Base-by-base conservation (phyloP, 768 basidiomycete species). In the Tremella yokohamensis region DNA sequence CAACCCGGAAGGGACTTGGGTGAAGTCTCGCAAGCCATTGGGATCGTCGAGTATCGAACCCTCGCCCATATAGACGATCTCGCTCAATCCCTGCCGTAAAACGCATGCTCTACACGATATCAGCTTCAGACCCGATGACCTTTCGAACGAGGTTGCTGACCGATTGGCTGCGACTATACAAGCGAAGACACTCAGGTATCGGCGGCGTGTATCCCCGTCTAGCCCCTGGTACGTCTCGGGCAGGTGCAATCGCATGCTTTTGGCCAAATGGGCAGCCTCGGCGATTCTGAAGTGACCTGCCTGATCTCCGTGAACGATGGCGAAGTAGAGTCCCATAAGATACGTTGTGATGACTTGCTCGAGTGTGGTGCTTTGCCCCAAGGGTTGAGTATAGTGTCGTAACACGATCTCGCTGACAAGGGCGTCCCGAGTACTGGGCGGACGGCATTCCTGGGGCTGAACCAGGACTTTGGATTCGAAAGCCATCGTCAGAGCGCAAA, bases 301-400 rank as follows among this genome's bases (percentile, higher is more conserved):
- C 20, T 18, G 20, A 12, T 54, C 53, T 3, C 40, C 39, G 20
- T 42, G 18, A 2, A 54, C 40, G 13, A 54, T 42, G 13, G 53
- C 16, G 22, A 54, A 54, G 40, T 54, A 54, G 6, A 54, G 40
- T 19, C 53, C 53, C 39, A 54, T 15, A 20, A 40, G 40, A 19
- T 16, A 54, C 19, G 53, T 54, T 9, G 53, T 54, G 12, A 54
- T 54, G 20, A 54, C 40, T 24, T 54, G 53, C 29, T 54, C 53
- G 13, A 54, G 34, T 9, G 19, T 54, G n/a, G 39, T 40, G 34
- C 19, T 34, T 22, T 40, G 13, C 11, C 53, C 53, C 13, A 54
- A 26, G 6, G 53, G 20, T 18, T 40, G 34, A 3, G 26, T 42
- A 24, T 54, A 54, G 42, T 42, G 53, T 24, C 53, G 37, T 12